Evolutionary conservation across 164 flowering plant genomes (phyloP).

Genomic region (Warburgia ugandensis): DNA sequence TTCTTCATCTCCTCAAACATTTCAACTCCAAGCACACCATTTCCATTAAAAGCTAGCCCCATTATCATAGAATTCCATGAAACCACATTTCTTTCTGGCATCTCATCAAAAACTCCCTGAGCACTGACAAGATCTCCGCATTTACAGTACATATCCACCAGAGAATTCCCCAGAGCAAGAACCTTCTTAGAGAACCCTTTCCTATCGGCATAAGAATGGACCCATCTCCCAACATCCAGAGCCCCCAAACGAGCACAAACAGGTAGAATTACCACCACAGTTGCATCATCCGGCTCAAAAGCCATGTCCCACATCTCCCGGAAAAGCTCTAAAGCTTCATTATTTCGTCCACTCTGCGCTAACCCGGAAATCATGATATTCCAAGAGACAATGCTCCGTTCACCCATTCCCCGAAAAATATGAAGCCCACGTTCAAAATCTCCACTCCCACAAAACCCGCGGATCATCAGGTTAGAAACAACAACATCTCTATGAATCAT

Average conservation of each 20-base stretch:
- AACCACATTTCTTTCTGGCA: slow-evolving; percentile 56
- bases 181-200: slow-evolving; percentile 28
- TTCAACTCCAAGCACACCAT: slow-evolving; percentile 44
- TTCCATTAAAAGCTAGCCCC: slow-evolving; percentile 66
- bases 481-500: slow-evolving; percentile 52
- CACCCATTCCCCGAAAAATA: too few relatives aligned
- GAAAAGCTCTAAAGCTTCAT: slow-evolving; percentile 57
- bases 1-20: slow-evolving; percentile 62
- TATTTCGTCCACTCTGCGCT: slow-evolving; percentile 41
- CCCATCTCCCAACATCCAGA: slow-evolving; percentile 41
- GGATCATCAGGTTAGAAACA: slow-evolving; percentile 73
- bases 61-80: slow-evolving; percentile 84
- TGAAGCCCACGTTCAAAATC: too few relatives aligned
- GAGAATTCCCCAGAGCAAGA: slow-evolving; percentile 54
- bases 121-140: slow-evolving; percentile 54
- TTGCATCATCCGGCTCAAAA: slow-evolving; percentile 64
- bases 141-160: slow-evolving; percentile 63
- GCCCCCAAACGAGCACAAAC: slow-evolving; percentile 67
- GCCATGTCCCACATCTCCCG: slow-evolving; percentile 48
- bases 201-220: slow-evolving; percentile 42
- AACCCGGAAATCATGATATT: slow-evolving; percentile 51
- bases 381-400: slow-evolving; percentile 4
- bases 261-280: slow-evolving; percentile 58
- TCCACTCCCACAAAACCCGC: slow-evolving; percentile 70
- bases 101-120: slow-evolving; percentile 30